A percentile compares a stretch with the other conserved stretches of the same genome.
Conservation (phyloP, 2,329 filamentous ascomycete species). For the Trichoderma breve region DNA sequence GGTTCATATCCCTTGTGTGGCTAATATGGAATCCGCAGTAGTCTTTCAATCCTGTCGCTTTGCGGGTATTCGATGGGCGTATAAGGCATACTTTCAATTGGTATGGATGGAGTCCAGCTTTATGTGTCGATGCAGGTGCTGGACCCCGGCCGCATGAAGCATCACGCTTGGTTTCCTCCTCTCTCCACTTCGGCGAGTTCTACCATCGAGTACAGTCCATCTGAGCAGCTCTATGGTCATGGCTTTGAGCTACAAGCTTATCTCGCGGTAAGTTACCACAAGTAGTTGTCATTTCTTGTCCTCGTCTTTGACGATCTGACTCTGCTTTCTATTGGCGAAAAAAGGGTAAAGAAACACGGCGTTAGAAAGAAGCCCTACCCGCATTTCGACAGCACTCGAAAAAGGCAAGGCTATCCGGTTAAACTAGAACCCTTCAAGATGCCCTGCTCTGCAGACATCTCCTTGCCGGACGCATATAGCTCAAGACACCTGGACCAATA, state of each 20-base stretch:
- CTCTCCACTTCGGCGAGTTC: not conserved
- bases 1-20: not conserved
- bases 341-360: not conserved
- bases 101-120: not conserved
- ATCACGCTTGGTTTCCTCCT: not conserved
- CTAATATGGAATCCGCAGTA: not conserved
- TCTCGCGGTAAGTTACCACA: not conserved
- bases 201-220: not conserved
- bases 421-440: not conserved
- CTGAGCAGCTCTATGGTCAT: not conserved
- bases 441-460: constrained; percentile 6
- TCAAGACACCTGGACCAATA: constrained; percentile 11
- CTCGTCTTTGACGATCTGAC: not conserved
- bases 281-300: not conserved
- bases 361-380: not conserved
- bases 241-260: not conserved
- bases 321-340: not conserved
- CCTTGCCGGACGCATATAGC: constrained; percentile 1
- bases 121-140: not conserved
- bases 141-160: not conserved
- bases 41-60: not conserved
- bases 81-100: not conserved
- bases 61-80: not conserved
- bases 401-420: constrained; percentile 7
- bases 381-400: not conserved